phyloP scores from a whole-genome alignment of 1,284 basidiomycete genomes.

The Leucoagaricus sp. region DNA sequence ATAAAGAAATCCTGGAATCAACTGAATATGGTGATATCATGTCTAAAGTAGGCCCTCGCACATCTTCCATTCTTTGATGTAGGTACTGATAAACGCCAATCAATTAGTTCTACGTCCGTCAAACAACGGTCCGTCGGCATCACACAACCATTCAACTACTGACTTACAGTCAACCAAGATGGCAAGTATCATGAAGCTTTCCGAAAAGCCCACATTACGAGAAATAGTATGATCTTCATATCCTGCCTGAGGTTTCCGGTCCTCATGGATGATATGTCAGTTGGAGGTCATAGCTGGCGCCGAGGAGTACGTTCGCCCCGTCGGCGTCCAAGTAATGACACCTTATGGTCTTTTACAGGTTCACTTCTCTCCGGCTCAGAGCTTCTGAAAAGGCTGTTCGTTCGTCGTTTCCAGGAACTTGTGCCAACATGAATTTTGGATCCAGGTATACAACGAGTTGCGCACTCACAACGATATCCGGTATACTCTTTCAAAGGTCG shows the following conservation, averaged over 20 bases:
- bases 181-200: constrained; percentile 61
- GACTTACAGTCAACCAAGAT: constrained; percentile 50
- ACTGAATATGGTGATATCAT: constrained; percentile 83
- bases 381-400: constrained; percentile 68
- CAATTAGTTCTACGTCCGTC: constrained; percentile 67
- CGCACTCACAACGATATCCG: constrained; percentile 71
- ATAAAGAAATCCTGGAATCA: constrained; percentile 36
- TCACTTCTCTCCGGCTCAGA: constrained; percentile 66
- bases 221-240: constrained; percentile 56
- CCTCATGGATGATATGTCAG: constrained; percentile 34
- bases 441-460: constrained; percentile 50
- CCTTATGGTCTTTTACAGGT: constrained; percentile 36
- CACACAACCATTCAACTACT: background rate
- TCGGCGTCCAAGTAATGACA: background rate
- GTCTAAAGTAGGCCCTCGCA: constrained; percentile 62
- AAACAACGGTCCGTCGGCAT: constrained; percentile 59
- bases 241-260: background rate
- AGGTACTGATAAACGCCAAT: constrained; percentile 9
- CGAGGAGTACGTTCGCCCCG: constrained; percentile 58
- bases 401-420: background rate
- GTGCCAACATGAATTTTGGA: background rate
- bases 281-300: constrained; percentile 64
- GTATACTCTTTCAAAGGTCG: constrained; percentile 66
- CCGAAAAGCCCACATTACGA: constrained; percentile 51
- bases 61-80: background rate